Percentiles rank a stretch among this genome's conserved stretches.
phyloP scores from a whole-genome alignment of 2,329 filamentous ascomycete species.

The Pochonia chlamydosporia region DNA sequence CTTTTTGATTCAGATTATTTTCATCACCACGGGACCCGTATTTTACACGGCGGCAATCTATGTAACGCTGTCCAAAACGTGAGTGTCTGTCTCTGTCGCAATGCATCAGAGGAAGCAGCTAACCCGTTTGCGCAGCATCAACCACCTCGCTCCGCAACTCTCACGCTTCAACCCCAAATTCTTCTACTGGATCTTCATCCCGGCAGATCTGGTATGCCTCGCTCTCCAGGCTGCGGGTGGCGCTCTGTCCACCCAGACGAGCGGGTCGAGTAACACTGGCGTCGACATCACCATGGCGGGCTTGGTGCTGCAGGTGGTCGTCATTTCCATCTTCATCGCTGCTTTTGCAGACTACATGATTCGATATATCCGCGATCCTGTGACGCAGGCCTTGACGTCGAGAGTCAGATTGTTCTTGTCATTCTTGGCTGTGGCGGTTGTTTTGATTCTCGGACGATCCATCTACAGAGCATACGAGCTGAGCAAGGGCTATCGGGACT shows the following conservation, averaged over 20 bases:
- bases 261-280: conserved; percentile 37
- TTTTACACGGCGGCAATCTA: conserved; percentile 57
- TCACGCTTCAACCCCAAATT: conserved; percentile 34
- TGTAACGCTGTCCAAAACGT: conserved; percentile 46
- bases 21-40: conserved; percentile 34
- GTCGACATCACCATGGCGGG: conserved; percentile 38
- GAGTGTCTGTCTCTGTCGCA: conserved; percentile 2
- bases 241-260: conserved; percentile 39
- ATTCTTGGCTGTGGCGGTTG: conserved; percentile 46
- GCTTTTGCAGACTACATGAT: conserved; percentile 43
- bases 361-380: conserved; percentile 26
- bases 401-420: conserved; percentile 39
- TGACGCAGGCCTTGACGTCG: conserved; percentile 11
- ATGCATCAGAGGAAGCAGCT: background rate
- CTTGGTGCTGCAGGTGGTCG: conserved; percentile 52
- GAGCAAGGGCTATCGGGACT: conserved; percentile 51
- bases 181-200: conserved; percentile 42
- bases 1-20: conserved; percentile 57
- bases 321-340: conserved; percentile 45
- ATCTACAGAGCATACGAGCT: conserved; percentile 61
- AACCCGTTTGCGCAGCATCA: conserved; percentile 23
- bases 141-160: conserved; percentile 30
- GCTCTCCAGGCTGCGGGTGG: conserved; percentile 51
- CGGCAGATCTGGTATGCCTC: conserved; percentile 49
- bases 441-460: conserved; percentile 55